These are phyloP conservation scores for Ilyonectria robusta DNA, from an alignment of 2,329 filamentous ascomycete genomes.

Conservation along the genomic window DNA sequence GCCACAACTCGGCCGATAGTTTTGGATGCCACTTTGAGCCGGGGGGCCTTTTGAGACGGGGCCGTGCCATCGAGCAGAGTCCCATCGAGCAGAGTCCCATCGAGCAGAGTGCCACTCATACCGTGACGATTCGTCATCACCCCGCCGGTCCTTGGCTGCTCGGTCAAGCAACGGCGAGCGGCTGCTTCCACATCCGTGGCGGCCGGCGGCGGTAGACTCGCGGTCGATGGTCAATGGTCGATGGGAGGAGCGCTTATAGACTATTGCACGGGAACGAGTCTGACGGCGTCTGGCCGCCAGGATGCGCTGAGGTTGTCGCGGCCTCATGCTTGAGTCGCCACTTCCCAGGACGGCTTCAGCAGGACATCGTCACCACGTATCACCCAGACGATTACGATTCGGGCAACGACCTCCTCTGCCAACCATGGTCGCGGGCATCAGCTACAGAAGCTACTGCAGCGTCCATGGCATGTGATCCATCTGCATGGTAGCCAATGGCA, in stretches of 20 bases:
- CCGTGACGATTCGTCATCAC: slow-evolving; percentile 23
- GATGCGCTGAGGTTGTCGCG: slow-evolving; percentile 9
- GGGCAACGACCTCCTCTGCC: slow-evolving; percentile 16
- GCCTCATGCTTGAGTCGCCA: slow-evolving; percentile 12
- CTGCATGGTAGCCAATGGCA: slow-evolving; percentile 43
- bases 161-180: slow-evolving; percentile 2
- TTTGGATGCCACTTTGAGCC: slow-evolving; percentile 11
- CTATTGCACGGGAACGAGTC: slow-evolving; percentile 9
- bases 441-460: slow-evolving; percentile 24
- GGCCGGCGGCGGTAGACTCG: background rate
- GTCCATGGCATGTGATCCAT: slow-evolving; percentile 43
- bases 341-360: slow-evolving; percentile 10
- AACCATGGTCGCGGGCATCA: slow-evolving; percentile 20
- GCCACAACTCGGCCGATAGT: slow-evolving; percentile 27
- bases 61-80: slow-evolving; percentile 11
- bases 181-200: background rate
- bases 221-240: slow-evolving; percentile 9
- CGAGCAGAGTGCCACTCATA: slow-evolving; percentile 21
- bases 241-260: slow-evolving; percentile 6
- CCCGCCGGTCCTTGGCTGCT: slow-evolving; percentile 7
- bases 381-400: slow-evolving; percentile 9
- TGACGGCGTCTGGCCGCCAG: slow-evolving; percentile 18
- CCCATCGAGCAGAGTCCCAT: slow-evolving; percentile 4
- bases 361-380: slow-evolving; percentile 16
- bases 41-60: slow-evolving; percentile 22